Evolutionary conservation across 148 eudicot species (phyloP).

Genomic region (Camellia sinensis): DNA sequence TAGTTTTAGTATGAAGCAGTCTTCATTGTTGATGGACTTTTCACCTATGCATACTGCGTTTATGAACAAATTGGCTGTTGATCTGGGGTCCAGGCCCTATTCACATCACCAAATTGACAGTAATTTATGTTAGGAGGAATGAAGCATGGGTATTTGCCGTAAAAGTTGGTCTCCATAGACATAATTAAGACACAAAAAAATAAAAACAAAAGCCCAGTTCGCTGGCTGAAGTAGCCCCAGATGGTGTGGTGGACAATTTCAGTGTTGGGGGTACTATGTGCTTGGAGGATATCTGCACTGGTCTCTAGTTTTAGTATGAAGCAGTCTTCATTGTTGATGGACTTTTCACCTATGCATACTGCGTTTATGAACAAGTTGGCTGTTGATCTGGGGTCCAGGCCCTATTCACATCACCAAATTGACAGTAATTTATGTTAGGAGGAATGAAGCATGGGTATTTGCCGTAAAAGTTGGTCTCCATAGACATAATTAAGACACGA

Average conservation of each 20-base stretch:
- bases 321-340: slow-evolving; percentile 47
- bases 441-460: not conserved
- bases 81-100: slow-evolving; percentile 68
- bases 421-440: not conserved
- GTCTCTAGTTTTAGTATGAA: slow-evolving; percentile 53
- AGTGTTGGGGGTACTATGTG: slow-evolving; percentile 49
- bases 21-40: slow-evolving; percentile 49
- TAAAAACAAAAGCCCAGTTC: slow-evolving; percentile 38
- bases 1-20: slow-evolving; percentile 50
- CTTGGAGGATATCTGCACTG: slow-evolving; percentile 31
- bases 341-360: slow-evolving; percentile 55
- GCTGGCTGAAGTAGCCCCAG: slow-evolving; percentile 67
- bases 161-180: not conserved
- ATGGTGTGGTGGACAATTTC: slow-evolving; percentile 57
- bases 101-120: not conserved
- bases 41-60: slow-evolving; percentile 56
- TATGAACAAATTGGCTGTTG: slow-evolving; percentile 57
- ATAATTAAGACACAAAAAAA: not conserved
- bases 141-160: not conserved
- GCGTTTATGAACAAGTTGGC: slow-evolving; percentile 59
- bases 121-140: not conserved
- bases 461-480: not conserved
- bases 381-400: slow-evolving; percentile 64
- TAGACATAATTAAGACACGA: too few species aligned
- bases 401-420: slow-evolving; percentile 27